phyloP scores from a whole-genome alignment of 495 filamentous ascomycete genomes.

The Lepidopterella palustris region DNA sequence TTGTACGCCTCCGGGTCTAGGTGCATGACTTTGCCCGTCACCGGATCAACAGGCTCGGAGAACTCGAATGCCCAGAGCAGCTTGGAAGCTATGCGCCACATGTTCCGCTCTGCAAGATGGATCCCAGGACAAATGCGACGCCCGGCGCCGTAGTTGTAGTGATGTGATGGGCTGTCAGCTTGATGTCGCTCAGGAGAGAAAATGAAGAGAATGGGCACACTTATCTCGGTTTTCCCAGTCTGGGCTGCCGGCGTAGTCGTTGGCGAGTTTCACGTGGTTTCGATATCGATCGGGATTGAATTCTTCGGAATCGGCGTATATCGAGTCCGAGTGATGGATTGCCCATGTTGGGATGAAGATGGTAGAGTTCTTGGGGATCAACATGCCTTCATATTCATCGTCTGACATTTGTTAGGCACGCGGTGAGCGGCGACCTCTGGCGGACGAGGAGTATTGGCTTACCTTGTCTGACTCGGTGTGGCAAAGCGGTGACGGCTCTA shows the following conservation, averaged over 20 bases:
- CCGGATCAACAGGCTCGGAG: not conserved
- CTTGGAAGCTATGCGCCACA: not conserved
- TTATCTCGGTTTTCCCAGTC: conserved; percentile 1
- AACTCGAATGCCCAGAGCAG: conserved; percentile 2
- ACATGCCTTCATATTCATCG: conserved; percentile 3
- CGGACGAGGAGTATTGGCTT: not conserved
- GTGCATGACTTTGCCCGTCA: not conserved
- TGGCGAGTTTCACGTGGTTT: not conserved
- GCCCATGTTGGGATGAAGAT: conserved; percentile 1
- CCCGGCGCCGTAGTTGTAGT: not conserved
- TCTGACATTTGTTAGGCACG: not conserved
- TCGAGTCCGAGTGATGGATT: not conserved
- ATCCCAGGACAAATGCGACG: not conserved
- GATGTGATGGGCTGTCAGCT: not conserved
- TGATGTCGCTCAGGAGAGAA: not conserved
- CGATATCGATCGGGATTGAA: conserved; percentile 1
- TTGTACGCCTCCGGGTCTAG: not conserved
- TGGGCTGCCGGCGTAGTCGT: conserved; percentile 1
- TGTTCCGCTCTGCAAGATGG: not conserved
- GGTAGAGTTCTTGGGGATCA: conserved; percentile 2
- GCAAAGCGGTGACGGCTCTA: conserved; percentile 1
- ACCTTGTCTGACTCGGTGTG: conserved; percentile 1
- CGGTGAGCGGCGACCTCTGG: not conserved
- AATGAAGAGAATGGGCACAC: not conserved
- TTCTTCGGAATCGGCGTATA: not conserved